Evolutionary conservation across 2,329 filamentous ascomycete species (phyloP), one percentile per base, ranked within the genome.

Genomic region (Sarocladium oryzae): DNA sequence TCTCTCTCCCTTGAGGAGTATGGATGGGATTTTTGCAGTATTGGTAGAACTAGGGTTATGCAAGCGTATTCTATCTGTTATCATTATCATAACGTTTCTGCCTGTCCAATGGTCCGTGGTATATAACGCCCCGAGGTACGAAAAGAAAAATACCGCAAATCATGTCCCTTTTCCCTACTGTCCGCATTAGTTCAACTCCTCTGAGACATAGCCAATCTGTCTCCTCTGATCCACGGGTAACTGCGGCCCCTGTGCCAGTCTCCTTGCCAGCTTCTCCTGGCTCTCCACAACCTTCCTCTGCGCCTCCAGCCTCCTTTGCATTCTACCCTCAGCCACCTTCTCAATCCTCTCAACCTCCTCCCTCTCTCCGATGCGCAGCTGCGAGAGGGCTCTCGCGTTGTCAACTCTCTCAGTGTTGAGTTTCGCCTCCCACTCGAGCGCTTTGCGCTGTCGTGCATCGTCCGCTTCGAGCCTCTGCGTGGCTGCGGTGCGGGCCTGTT

Each of bases 171-270:
- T 45, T 30, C 36, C 30, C 38, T 59, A 8, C 15, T 23, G 6
- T 41, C 18, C 13, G 28, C 43, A 6, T 48, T 59, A 76, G 54
- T 72, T 71, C 59, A 79, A 53, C 65, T 81, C 78, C 45, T 55
- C 53, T 11, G 73, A 73, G 28, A 82, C 69, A 56, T 72, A 81
- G n/a, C 78, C 78, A 66, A 81, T 76, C 66, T 79, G 75, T 55
- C 72, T 69, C 57, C 74, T 64, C 37, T 61, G 50, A 33, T 67
- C 60, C 0, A 54, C 56, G 16, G 54, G 35, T 8, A 56, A 56
- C 15, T 38, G 52, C 1, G 62, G 57, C 1, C 60, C 63, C 15
- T 75, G 70, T 8, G 78, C 74, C 53, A 81, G 60, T 57, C 69
- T 69, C 53, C 61, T 65, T 1, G 69, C 69, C 51, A 71, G 52